Percentiles rank a stretch among this genome's conserved stretches.
These are phyloP conservation scores for Phaeoacremonium minimum DNA, from an alignment of 2,329 filamentous ascomycete genomes.

Conservation along the genomic window DNA sequence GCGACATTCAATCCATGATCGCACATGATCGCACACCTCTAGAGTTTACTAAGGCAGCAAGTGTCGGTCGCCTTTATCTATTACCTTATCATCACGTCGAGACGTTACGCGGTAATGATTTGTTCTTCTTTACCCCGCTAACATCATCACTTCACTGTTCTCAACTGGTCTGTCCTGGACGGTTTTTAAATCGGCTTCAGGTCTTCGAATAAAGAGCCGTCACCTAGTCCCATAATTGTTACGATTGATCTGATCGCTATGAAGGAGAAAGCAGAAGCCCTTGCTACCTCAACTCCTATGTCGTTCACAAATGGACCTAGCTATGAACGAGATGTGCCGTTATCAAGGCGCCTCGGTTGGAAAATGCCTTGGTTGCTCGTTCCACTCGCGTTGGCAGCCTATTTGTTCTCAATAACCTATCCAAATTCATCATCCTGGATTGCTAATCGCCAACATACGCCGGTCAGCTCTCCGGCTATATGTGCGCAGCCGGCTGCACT, in stretches of 20 bases:
- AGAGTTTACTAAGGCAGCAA: too few relatives aligned
- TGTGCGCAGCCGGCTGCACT: constrained; percentile 17
- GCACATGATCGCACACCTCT: not conserved
- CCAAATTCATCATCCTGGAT: not conserved
- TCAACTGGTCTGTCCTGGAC: not conserved
- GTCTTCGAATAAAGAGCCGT: too few relatives aligned
- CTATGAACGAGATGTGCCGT: too few relatives aligned
- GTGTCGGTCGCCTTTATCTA: too few relatives aligned
- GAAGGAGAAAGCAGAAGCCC: too few relatives aligned
- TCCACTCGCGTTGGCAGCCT: not conserved
- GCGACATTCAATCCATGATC: not conserved
- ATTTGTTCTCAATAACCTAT: not conserved
- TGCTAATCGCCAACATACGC: too few relatives aligned
- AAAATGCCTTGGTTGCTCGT: not conserved
- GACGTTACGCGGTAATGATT: not conserved
- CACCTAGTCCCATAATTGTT: too few relatives aligned
- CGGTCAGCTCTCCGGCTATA: not conserved
- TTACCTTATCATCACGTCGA: not conserved
- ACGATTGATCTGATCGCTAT: too few relatives aligned
- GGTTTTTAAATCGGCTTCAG: not conserved
- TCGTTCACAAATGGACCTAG: too few relatives aligned
- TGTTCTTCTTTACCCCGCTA: not conserved
- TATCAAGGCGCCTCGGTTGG: not conserved
- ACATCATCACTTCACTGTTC: not conserved
- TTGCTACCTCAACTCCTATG: too few relatives aligned